A percentile compares a stretch with the other conserved stretches of the same genome.
phyloP scores from a whole-genome alignment of 2,329 filamentous ascomycete species.

The Coniochaeta ligniaria region DNA sequence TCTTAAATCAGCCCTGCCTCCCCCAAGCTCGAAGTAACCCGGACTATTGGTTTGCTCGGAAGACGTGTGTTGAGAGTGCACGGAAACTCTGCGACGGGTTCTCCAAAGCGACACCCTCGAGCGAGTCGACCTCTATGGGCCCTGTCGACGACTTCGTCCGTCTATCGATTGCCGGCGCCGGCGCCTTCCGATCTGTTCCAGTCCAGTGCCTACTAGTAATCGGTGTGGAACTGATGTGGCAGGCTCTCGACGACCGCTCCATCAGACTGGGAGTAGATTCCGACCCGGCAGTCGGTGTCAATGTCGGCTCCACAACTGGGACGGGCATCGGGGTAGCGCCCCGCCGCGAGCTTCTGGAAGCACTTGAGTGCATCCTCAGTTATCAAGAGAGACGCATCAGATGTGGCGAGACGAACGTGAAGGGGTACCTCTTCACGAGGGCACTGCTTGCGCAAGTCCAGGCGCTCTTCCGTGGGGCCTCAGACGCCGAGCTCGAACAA shows the following conservation, averaged over 20 bases:
- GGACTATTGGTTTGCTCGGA: conserved; percentile 45
- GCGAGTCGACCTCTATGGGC: conserved; percentile 9
- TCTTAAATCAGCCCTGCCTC: conserved; percentile 46
- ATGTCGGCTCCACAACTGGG: conserved; percentile 7
- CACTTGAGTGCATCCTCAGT: conserved; percentile 17
- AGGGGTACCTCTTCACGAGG: conserved; percentile 25
- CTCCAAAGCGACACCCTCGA: conserved; percentile 9
- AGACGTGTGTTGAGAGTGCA: conserved; percentile 36
- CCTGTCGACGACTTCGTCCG: conserved; percentile 25
- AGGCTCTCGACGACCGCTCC: conserved; percentile 31
- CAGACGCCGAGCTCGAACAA: conserved; percentile 21
- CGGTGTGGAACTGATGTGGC: conserved; percentile 36
- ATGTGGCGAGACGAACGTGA: conserved; percentile 36
- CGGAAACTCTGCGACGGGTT: conserved; percentile 21
- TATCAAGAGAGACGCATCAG: conserved; percentile 27
- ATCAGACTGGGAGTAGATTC: conserved; percentile 14
- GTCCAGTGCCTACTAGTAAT: conserved; percentile 33
- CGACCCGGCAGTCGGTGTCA: conserved; percentile 16
- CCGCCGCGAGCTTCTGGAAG: conserved; percentile 21
- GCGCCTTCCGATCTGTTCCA: conserved; percentile 33
- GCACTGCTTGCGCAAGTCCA: conserved; percentile 29
- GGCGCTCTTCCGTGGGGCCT: conserved; percentile 17
- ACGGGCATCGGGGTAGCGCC: conserved; percentile 18
- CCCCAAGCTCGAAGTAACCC: conserved; percentile 34
- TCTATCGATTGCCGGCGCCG: conserved; percentile 30